A percentile compares a stretch with the other conserved stretches of the same genome.
Conservation (phyloP, 768 basidiomycete species). For the Naganishia kalamii region DNA sequence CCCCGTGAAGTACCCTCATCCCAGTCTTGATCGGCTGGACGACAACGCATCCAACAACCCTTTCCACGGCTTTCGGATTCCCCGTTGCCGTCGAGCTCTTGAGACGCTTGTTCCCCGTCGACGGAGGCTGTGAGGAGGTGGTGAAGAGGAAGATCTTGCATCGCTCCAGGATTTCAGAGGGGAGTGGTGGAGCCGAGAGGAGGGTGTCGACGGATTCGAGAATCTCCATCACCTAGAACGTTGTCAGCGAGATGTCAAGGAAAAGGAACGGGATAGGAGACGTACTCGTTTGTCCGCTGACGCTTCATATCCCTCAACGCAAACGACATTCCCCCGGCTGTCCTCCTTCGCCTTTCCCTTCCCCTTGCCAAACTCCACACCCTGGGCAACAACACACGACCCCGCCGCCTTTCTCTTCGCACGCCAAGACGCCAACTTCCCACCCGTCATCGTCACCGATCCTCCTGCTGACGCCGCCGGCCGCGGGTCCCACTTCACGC, state of each 20-base stretch:
- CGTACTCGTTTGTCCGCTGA: background rate
- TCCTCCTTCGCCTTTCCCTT: slow-evolving; percentile 27
- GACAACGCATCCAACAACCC: slow-evolving; percentile 40
- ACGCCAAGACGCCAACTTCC: background rate
- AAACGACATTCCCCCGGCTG: background rate
- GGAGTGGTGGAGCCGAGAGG: slow-evolving; percentile 40
- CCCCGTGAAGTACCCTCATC: slow-evolving; percentile 33
- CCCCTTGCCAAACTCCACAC: slow-evolving; percentile 25
- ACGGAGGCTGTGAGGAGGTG: slow-evolving; percentile 36
- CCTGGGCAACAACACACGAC: slow-evolving; percentile 8
- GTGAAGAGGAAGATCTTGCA: slow-evolving; percentile 44
- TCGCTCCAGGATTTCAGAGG: slow-evolving; percentile 30
- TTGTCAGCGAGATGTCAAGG: background rate
- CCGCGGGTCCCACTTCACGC: slow-evolving; percentile 38
- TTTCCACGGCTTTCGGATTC: slow-evolving; percentile 23
- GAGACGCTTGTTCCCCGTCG: background rate
- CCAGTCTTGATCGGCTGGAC: slow-evolving; percentile 41
- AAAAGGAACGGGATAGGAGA: background rate
- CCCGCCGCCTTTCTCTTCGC: slow-evolving; percentile 23
- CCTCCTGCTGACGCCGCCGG: slow-evolving; percentile 6
- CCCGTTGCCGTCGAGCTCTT: background rate
- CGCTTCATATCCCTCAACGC: slow-evolving; percentile 8
- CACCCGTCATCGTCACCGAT: slow-evolving; percentile 3
- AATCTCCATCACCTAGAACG: slow-evolving; percentile 39
- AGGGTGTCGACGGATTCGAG: slow-evolving; percentile 41